phyloP scores from a whole-genome alignment of 2,329 filamentous ascomycete species.

The Pseudopithomyces chartarum region DNA sequence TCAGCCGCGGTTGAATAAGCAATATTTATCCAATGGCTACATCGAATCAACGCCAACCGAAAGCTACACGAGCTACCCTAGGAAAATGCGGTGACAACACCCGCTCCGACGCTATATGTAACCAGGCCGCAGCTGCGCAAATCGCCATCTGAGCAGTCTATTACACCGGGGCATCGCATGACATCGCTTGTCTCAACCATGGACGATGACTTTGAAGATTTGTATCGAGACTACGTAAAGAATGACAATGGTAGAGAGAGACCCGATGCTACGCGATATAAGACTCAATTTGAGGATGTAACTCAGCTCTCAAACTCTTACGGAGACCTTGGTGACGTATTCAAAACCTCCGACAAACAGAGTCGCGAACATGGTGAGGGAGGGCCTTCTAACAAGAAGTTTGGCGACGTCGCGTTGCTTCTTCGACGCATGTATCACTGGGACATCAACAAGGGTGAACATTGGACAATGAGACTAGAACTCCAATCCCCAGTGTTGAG shows the following conservation, averaged over 20 bases:
- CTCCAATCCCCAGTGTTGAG: not conserved
- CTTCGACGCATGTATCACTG: constrained; percentile 1
- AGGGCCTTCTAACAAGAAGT: constrained; percentile 1
- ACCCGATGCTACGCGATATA: not conserved
- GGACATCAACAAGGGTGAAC: constrained; percentile 2
- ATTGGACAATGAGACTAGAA: constrained; percentile 2
- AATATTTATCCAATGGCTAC: not conserved
- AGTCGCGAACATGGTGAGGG: not conserved
- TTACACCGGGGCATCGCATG: not conserved
- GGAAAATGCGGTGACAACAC: too few species aligned
- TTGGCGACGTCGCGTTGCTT: not conserved
- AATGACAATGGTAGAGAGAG: not conserved
- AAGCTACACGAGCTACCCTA: not conserved
- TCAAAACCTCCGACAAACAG: constrained; percentile 2
- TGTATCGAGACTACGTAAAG: constrained; percentile 1
- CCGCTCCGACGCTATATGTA: too few species aligned
- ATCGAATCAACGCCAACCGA: not conserved
- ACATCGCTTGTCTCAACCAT: not conserved
- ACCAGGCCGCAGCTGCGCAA: too few species aligned
- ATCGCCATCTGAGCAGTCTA: too few species aligned
- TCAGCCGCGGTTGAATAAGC: not conserved
- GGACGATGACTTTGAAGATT: constrained; percentile 1
- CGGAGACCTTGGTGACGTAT: not conserved
- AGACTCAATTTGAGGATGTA: constrained; percentile 1
- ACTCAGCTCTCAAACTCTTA: constrained; percentile 1